phyloP scores from a whole-genome alignment of 2,329 filamentous ascomycete genomes.

The Zymoseptoria brevis region DNA sequence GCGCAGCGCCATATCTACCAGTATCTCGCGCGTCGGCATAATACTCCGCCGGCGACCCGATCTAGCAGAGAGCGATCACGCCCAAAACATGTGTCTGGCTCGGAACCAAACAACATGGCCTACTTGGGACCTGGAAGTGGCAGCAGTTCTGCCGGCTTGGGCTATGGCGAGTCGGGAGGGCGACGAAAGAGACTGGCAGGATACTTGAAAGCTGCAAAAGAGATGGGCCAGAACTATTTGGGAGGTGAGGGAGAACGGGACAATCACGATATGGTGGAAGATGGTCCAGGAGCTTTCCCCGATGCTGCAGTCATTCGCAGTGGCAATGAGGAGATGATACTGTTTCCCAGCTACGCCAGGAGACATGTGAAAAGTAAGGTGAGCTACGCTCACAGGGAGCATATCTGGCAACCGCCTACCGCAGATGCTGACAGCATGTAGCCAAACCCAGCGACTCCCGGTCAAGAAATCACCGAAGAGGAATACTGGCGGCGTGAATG shows the following conservation, averaged over 20 bases:
- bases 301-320: slow-evolving; percentile 72
- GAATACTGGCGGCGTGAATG: slow-evolving; percentile 74
- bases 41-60: slow-evolving; percentile 13
- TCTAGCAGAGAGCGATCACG: slow-evolving; percentile 15
- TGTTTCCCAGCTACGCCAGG: slow-evolving; percentile 91
- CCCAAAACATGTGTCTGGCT: slow-evolving; percentile 28
- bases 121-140: slow-evolving; percentile 17
- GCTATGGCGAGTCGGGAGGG: slow-evolving; percentile 55
- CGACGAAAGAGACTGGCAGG: slow-evolving; percentile 70
- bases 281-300: slow-evolving; percentile 59
- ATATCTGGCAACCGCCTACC: not conserved
- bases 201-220: slow-evolving; percentile 64
- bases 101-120: slow-evolving; percentile 26
- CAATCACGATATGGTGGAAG: slow-evolving; percentile 14
- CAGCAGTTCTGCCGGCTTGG: not conserved
- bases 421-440: not conserved
- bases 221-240: slow-evolving; percentile 52
- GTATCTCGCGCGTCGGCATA: slow-evolving; percentile 26
- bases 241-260: slow-evolving; percentile 28
- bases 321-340: slow-evolving; percentile 82
- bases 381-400: slow-evolving; percentile 13
- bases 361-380: slow-evolving; percentile 51
- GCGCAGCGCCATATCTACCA: slow-evolving; percentile 68
- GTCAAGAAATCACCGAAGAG: slow-evolving; percentile 21
- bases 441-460: slow-evolving; percentile 10